Evolutionary conservation across 805 yeast genomes (phyloP).

Genomic region (Starmerella stellata): DNA sequence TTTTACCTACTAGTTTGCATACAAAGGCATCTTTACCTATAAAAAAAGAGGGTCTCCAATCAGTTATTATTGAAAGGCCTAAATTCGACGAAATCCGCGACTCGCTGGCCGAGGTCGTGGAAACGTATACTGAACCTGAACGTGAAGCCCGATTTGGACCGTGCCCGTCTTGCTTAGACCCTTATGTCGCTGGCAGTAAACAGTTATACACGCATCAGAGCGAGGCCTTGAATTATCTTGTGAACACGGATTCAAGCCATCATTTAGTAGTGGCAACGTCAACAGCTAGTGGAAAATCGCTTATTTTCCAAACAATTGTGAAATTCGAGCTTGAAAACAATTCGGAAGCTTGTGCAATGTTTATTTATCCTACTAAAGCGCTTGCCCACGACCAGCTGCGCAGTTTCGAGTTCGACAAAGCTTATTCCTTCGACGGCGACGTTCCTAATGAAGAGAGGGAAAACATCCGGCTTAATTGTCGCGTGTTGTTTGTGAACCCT

Average conservation of each 20-base stretch:
- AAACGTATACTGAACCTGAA: constrained; percentile 40
- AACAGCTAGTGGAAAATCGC: constrained; percentile 89
- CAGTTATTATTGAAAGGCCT: not conserved
- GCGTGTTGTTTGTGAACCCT: constrained; percentile 83
- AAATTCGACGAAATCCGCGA: constrained; percentile 1
- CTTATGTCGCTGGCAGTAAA: constrained; percentile 35
- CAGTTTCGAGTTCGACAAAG: constrained; percentile 41
- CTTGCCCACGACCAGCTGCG: constrained; percentile 85
- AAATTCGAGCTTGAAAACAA: constrained; percentile 28
- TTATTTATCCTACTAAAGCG: constrained; percentile 92
- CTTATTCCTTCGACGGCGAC: constrained; percentile 77
- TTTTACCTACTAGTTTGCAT: not conserved
- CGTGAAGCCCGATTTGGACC: constrained; percentile 7
- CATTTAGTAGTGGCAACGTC: constrained; percentile 84
- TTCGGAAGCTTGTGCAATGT: constrained; percentile 48
- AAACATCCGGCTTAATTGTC: constrained; percentile 41
- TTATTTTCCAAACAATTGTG: constrained; percentile 80
- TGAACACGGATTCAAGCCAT: constrained; percentile 26
- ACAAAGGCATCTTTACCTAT: not conserved
- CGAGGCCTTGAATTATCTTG: constrained; percentile 40
- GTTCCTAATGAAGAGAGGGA: constrained; percentile 44
- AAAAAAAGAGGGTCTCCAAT: not conserved
- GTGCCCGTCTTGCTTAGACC: constrained; percentile 16
- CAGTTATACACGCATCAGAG: constrained; percentile 67
- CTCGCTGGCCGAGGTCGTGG: constrained; percentile 26